Evolutionary conservation across 371 early-diverging fungal species (phyloP).

Genomic region (Mortierella sp.): DNA sequence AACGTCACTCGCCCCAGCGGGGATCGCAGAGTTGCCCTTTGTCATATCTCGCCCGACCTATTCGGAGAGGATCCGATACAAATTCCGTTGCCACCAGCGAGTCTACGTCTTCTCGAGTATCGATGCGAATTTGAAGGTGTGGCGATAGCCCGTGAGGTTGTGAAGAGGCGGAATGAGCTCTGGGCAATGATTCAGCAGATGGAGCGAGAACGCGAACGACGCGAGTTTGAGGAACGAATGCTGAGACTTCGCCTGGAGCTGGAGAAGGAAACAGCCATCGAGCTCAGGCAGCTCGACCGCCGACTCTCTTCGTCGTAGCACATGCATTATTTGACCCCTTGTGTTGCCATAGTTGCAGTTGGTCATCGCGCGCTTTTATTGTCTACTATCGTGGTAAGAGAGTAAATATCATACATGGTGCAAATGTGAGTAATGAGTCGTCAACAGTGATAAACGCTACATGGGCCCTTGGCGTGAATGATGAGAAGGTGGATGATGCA

Average conservation of each 20-base stretch:
- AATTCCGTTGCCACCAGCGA: not conserved
- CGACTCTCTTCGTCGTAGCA: too few relatives aligned
- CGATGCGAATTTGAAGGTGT: not conserved
- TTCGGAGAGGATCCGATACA: not conserved
- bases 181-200: not conserved
- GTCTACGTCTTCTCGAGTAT: not conserved
- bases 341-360: too few relatives aligned
- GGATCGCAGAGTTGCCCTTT: not conserved
- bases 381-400: too few relatives aligned
- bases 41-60: not conserved
- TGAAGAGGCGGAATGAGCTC: not conserved
- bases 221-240: not conserved
- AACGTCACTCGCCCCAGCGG: too few relatives aligned
- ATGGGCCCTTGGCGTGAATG: slow-evolving; percentile 3
- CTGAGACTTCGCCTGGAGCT: not conserved
- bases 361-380: too few relatives aligned
- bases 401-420: too few relatives aligned
- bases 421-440: too few relatives aligned
- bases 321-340: too few relatives aligned
- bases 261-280: not conserved
- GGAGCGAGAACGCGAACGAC: not conserved
- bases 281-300: not conserved
- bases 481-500: slow-evolving; percentile 11
- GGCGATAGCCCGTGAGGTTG: not conserved
- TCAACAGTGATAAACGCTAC: not conserved